Base-by-base conservation (phyloP, 2,329 filamentous ascomycete species). In the Colletotrichum lini region DNA sequence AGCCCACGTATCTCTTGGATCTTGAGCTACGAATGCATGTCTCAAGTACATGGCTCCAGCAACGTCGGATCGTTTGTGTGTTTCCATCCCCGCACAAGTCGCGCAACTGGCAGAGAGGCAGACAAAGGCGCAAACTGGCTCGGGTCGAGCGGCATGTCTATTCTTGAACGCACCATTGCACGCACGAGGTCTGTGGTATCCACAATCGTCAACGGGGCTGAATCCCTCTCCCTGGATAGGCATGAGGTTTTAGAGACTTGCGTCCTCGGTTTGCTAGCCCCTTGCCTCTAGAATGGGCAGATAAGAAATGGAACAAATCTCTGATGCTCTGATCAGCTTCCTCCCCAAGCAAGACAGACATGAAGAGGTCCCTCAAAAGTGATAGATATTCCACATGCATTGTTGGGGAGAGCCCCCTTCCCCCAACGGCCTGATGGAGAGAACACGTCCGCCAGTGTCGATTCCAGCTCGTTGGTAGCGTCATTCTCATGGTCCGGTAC, bases 141-240 rank as follows among this genome's bases (percentile, higher is more conserved):
- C 67, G 62, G 54, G 52, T 49, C 53, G 62, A 49, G 57, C 65
- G 52, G 65, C 58, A 68, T 49, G 52, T 58, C 52, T 40, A 42
- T 53, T 42, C 21, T 45, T 57, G 21, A 40, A 60, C 53, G 47
- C 53, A 59, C 61, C 45, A 47, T 47, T 70, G 56, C 63, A 15
- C 57, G 59, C 26, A n/a, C 50, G n/a, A 42, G 35, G 35, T 40
- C 40, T 49, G 23, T 23, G 10, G 40, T 38, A 16, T 45, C 21
- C 7, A 9, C 44, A 30, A 21, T 52, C 16, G 66, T 56, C 60
- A 50, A 57, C 57, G 21, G 65, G 21, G 63, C 49, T 42, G 50
- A 70, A 56, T 15, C 15, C 21, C 47, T 38, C 30, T 35, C 18
- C 30, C 13, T 49, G 6, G 13, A 16, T 23, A 47, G 61, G 50